Evolutionary conservation across 805 yeast genomes (phyloP), one percentile per base, ranked within the genome.

Genomic region (Hanseniaspora lachancei): DNA sequence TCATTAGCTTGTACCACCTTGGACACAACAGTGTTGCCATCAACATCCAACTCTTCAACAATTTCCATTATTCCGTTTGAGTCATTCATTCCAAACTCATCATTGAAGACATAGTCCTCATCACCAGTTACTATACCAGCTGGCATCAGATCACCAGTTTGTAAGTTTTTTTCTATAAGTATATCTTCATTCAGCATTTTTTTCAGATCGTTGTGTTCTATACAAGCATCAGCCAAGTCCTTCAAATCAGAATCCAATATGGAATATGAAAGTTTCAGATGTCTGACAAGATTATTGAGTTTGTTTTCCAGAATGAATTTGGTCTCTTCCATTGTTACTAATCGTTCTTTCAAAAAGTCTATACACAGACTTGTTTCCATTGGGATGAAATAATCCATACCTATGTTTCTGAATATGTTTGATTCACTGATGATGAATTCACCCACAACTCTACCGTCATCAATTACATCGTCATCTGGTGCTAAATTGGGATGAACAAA

Each of bases 11-110:
- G 13, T 21, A 27, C 18, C 57, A 51, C 32, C 52, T 60, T 6
- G 13, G 55, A 29, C 5, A 23, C 27, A 27, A 49, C 35, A 5
- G 53, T 36, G 18, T 56, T 75, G 1, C 74, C 89, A 10, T 80
- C 76, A 0, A 81, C 89, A 62, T 84, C 88, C 39, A 84, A 66
- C 52, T 76, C 77, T 62, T 83, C 91, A 21, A 76, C 70, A 10
- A 84, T 84, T 50, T 84, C 89, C 74, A 83, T 75, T 29, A 83
- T 27, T 32, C 44, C 44, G 44, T 23, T 41, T 13, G 29, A 13
- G 9, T 58, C 61, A 23, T 60, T 57, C 4, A 39, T 29, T 13
- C 54, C 54, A 40, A 20, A 42, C 10, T 44, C 38, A 34, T 50
- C 48, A 35, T 50, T 43, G 15, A 50, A 42, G 23, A 50, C 42